Base-by-base conservation (phyloP, 768 basidiomycete genomes). In the Lanmaoa rubissima region DNA sequence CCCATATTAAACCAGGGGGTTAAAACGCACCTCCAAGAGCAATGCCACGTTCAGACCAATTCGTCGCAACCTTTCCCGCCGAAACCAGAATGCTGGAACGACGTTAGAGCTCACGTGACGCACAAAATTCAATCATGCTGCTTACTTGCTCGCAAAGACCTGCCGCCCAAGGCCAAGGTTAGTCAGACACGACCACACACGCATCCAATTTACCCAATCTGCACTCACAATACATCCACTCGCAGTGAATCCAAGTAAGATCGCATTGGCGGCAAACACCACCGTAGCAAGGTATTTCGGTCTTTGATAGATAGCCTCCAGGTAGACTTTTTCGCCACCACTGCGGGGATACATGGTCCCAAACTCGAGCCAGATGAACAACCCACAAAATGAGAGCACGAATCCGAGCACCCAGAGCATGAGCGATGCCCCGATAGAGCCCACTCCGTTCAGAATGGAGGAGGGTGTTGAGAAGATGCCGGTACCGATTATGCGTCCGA, bases 391-490 rank as follows among this genome's bases (percentile, higher is more conserved):
- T 0, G 83, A 84, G 3, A 85, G 74, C 1, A 78, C 61, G 61
- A 84, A 83, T 5, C 84, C 84, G 21, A 84, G 78, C 1, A 85
- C 79, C 84, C 83, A 86, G 19, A 84, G 78, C 78, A 85, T 78
- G 48, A 85, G 70, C 0, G 82, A 84, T 1, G 84, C 83, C 19
- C 83, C 84, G 17, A 85, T 71, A 7, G 82, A 83, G 13, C 79
- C 80, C 0, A 85, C 84, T 0, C 81, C 79, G 0, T 68, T 74
- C 32, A 86, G 75, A 61, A 86, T 85, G 1, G 80, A 80, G 0
- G 82, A 83, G 0, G 84, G 84, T 0, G 83, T 84, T 1, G 82
- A 82, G 70, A 85, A 85, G 57, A 86, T 85, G n/a, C 83, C 84
- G 0, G 83, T 85, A 0, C 84, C 83, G 59, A 84, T 83, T 55